Base-by-base conservation (phyloP, 2,329 filamentous ascomycete genomes). In the Arachnomyces sp. region DNA sequence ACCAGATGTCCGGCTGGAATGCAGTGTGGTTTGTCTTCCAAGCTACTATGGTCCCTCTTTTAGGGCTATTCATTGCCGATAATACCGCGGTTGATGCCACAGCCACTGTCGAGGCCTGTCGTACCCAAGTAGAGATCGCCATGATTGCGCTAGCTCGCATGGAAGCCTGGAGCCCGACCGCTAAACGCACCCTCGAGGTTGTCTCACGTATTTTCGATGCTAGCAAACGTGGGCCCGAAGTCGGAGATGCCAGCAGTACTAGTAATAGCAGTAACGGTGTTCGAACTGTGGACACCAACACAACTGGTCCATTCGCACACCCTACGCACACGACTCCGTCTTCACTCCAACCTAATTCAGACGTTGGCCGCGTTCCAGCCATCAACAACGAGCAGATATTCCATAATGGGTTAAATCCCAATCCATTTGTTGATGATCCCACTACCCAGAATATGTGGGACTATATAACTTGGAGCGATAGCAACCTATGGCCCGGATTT, bases 1-100 rank as follows among this genome's bases (percentile, higher is more conserved):
- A 86, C 55, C 78, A 87, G 54, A 84, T 89, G 65, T 78, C 78
- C 0, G 84, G 84, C 7, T 89, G 84, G 84, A 86, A 86, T 56
- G 84, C 81, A 0, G 83, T 85, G 2, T 88, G 84, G 83, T 82
- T 87, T 61, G 74, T 86, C 44, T 89, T 86, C 63, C 84, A 89
- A 59, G 83, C 84, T 0, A 78, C 78, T 47, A 85, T 89, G 80
- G 79, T 89, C 7, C 84, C 84, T 0, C 72, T 90, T 1, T 75
- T 90, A 8, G 82, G 77, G 15, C 69, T 89, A 9, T 86, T 87
- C 57, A 55, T 63, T 28, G 58, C 59, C 13, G 60, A 63, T 40
- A 50, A 48, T 16, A 62, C 59, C 1, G 49, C 49, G 1, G 82
- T 77, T 69, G 80, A 86, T 55, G 69, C 62, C 2, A 73, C 80